These are phyloP conservation scores for Wallacemonas sp. DNA, from an alignment of 208 protist species.

Conservation along the genomic window DNA sequence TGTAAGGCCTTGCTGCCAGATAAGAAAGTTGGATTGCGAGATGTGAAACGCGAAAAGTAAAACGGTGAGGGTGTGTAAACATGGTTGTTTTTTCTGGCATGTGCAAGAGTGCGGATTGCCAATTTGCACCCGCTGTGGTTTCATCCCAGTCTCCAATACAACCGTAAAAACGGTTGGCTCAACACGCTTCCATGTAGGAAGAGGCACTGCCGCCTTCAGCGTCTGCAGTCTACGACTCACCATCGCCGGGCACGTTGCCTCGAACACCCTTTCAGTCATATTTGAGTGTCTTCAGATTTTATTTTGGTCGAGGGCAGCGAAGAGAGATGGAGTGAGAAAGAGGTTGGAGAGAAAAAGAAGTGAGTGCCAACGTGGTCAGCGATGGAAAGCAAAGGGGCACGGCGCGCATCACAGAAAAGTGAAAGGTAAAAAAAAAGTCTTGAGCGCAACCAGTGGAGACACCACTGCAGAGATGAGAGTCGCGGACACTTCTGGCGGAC, in stretches of 20 bases:
- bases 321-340: background rate
- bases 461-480: too few species aligned
- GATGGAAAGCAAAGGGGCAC: too few species aligned
- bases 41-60: slow-evolving; percentile 50
- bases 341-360: too few species aligned
- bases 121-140: background rate
- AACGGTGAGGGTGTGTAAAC: slow-evolving; percentile 68
- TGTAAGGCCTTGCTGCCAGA: slow-evolving; percentile 71
- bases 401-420: too few species aligned
- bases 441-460: too few species aligned
- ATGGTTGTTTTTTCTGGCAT: slow-evolving; percentile 49
- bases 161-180: slow-evolving; percentile 47
- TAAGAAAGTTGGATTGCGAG: slow-evolving; percentile 31
- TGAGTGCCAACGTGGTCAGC: too few species aligned
- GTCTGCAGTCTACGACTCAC: background rate
- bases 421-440: too few species aligned
- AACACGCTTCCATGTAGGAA: background rate
- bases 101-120: slow-evolving; percentile 59
- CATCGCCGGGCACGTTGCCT: background rate
- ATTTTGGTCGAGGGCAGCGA: background rate
- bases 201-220: background rate
- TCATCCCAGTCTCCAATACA: background rate
- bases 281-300: background rate
- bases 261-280: slow-evolving; percentile 1
- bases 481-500: too few species aligned